Percentiles rank a stretch among this genome's conserved stretches.
Conservation (phyloP, 139 green algal genomes). For the Picochlorum costavermella region DNA sequence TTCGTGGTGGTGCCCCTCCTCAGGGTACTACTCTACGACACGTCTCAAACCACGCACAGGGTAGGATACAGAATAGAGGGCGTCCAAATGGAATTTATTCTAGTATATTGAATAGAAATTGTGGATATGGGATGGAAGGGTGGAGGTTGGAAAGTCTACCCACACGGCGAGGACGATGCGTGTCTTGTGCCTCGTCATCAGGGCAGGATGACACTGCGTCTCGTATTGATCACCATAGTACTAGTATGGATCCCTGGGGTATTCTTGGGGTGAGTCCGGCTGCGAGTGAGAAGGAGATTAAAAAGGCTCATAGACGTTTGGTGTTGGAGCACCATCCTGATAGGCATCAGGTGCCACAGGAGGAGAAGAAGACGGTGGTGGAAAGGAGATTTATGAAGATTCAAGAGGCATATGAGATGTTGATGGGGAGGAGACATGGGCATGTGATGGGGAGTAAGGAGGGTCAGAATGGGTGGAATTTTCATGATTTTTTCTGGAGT, state of each 20-base stretch:
- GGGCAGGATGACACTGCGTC: neutral
- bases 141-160: too few species aligned
- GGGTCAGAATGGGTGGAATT: constrained; percentile 12
- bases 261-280: constrained; percentile 16
- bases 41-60: too few species aligned
- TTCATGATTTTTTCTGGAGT: constrained; percentile 36
- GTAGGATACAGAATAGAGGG: too few species aligned
- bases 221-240: neutral
- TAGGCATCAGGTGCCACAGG: neutral
- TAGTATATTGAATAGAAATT: too few species aligned
- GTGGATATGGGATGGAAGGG: too few species aligned
- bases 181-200: neutral
- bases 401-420: constrained; percentile 34
- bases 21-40: too few species aligned
- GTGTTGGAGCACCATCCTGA: constrained; percentile 30
- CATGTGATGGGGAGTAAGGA: constrained; percentile 6
- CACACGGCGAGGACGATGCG: neutral
- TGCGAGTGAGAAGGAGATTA: constrained; percentile 23
- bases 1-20: too few species aligned
- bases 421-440: constrained; percentile 19
- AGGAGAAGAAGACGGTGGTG: constrained; percentile 3
- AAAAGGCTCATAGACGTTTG: constrained; percentile 27
- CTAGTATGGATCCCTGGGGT: constrained; percentile 14
- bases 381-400: constrained; percentile 23
- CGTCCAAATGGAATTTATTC: too few species aligned